Conservation (phyloP, 2,329 filamentous ascomycete genomes). For the Clarireedia hainanense region DNA sequence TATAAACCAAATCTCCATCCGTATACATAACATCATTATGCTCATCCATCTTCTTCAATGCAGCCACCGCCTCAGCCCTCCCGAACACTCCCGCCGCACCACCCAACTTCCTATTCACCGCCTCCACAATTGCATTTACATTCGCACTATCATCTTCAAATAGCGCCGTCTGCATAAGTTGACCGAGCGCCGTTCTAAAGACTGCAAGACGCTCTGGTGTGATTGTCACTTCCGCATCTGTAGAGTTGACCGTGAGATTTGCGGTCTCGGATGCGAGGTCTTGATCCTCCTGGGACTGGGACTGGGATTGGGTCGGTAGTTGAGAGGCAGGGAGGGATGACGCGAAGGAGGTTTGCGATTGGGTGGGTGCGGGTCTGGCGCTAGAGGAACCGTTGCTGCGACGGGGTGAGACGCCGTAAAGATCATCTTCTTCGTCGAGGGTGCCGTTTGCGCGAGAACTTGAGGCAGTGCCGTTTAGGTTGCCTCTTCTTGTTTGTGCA, state of each 20-base stretch:
- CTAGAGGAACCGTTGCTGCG: neutral
- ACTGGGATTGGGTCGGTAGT: conserved; percentile 13
- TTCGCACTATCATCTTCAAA: conserved; percentile 82
- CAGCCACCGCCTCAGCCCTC: conserved; percentile 64
- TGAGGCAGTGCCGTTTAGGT: conserved; percentile 17
- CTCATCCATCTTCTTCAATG: conserved; percentile 71
- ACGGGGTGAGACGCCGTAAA: conserved; percentile 23
- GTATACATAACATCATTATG: conserved; percentile 84
- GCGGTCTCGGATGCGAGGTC: conserved; percentile 15
- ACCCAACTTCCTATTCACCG: conserved; percentile 68
- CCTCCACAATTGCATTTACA: conserved; percentile 64
- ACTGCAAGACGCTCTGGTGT: conserved; percentile 54
- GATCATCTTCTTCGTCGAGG: conserved; percentile 31
- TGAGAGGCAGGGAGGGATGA: conserved; percentile 32
- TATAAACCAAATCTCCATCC: conserved; percentile 60
- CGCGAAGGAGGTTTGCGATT: conserved; percentile 33
- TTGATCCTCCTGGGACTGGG: conserved; percentile 19
- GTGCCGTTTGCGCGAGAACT: neutral
- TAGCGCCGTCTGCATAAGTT: conserved; percentile 71
- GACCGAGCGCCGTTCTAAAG: conserved; percentile 77
- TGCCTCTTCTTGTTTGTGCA: conserved; percentile 22
- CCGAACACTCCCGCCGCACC: conserved; percentile 52
- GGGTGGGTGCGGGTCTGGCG: conserved; percentile 12
- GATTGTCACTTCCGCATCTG: conserved; percentile 21
- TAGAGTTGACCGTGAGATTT: neutral